Base-by-base conservation (phyloP, 108 stramenopile genomes). In the Cyclotella choctawhatcheeana region DNA sequence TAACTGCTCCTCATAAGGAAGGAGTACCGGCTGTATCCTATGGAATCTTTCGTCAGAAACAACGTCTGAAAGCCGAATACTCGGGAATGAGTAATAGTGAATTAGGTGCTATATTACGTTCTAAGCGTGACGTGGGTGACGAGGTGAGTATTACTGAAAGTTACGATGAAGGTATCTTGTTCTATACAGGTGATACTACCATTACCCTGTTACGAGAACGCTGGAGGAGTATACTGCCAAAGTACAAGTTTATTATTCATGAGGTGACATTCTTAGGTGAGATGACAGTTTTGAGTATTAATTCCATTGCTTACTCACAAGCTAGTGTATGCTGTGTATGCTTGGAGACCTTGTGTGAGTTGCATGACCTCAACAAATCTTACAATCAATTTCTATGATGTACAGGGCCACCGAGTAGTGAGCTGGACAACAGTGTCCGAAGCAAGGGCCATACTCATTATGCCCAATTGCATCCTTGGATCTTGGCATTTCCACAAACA, bases 381-480 rank as follows among this genome's bases (percentile, higher is more conserved):
- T 1, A 16, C 29, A 31, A 31, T 30, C 13, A 31, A 27, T 13
- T 30, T 0, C 16, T n/a, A 3, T 56, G 10, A 2, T 22, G 24
- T 22, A 52, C 30, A 56, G 55, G 55, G 13, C 55, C 48, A 13
- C 85, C 85, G 0, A 77, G 76, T 22, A 66, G 74, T 29, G 64
- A 67, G 17, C 34, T 86, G 6, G 85, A 86, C 34, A 58, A 64
- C 34, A 68, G 66, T 24, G 71, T 62, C 26, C 21, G 47, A 29
- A 37, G 26, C 12, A 86, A 86, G 64, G 85, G 85, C 2, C 85
- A 86, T 37, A 86, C 85, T 5, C 85, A 86, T 55, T 86, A 86
- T 45, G 74, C 85, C 13, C 82, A 83, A 56, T 44, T 86, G 2
- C 85, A 86, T 74, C 85, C 85, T 29, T 86, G 80, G 76, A 86